Base-by-base conservation (phyloP, 495 filamentous ascomycete genomes). In the Pseudoneurospora amorphoporcata region DNA sequence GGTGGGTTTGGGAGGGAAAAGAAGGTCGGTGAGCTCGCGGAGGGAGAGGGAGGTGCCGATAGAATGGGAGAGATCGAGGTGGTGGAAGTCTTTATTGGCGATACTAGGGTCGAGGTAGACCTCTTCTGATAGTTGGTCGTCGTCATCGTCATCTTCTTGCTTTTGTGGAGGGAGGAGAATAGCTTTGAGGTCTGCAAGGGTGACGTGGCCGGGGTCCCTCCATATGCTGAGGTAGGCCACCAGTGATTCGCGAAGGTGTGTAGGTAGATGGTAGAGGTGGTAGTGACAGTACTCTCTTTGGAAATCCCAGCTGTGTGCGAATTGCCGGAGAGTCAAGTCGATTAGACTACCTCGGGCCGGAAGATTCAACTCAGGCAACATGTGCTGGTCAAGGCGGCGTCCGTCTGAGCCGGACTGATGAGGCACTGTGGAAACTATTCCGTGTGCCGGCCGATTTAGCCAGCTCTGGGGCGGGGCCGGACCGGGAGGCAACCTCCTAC, bases 401-500 rank as follows among this genome's bases (percentile, higher is more conserved):
- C 19, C 45, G 8, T 10, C 41, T 2, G 53, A 53, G 29, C 23
- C 41, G 16, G 32, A 68, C 39, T 38, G 39, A 37, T 35, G 35
- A 16, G 68, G 29, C 61, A 69, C 40, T 40, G 16, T 41, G 10
- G 40, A 19, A 41, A 38, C 5, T 19, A 32, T 47, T 23, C 29
- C 70, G 23, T 37, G 8, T 8, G 35, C 19, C 38, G 19, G 53
- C 29, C 23, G n/a, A 1, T 79, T 78, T 12, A 91, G 76, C 92
- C 92, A 95, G 76, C 91, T 93, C 39, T 83, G 84, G 2, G 92
- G 92, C 23, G 92, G 84, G 9, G 91, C 86, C 4, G 92, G 92
- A 0, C 92, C 92, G 2, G 91, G 82, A 0, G 88, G 87, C 17
- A 83, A 78, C 72, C 88, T 85, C 72, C 82, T 70, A 39, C 86